Conservation (phyloP, 2,329 filamentous ascomycete genomes). For the Penicillium hesseltinei region DNA sequence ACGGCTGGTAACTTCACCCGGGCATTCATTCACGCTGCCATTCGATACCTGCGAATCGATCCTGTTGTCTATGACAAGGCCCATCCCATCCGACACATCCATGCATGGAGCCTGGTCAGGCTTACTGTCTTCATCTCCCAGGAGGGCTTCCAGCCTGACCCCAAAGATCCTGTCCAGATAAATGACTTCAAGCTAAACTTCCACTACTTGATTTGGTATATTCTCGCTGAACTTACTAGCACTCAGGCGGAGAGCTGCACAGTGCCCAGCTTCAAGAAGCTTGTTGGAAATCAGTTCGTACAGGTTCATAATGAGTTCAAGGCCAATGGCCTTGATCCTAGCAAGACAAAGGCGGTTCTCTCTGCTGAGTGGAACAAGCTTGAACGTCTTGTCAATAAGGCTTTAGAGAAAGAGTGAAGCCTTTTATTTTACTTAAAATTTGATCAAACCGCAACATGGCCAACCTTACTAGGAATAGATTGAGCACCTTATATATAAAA, state of each 20-base stretch:
- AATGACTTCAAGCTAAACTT: slow-evolving; percentile 30
- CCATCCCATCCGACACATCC: slow-evolving; percentile 57
- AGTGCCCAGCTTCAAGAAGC: slow-evolving; percentile 31
- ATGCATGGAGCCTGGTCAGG: slow-evolving; percentile 37
- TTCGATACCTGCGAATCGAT: slow-evolving; percentile 52
- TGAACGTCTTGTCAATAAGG: slow-evolving; percentile 34
- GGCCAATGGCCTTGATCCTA: slow-evolving; percentile 28
- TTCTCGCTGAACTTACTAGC: slow-evolving; percentile 30
- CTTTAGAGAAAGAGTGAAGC: slow-evolving; percentile 28
- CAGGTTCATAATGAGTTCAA: slow-evolving; percentile 30
- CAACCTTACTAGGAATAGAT: neutral
- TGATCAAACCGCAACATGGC: neutral
- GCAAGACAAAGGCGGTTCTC: slow-evolving; percentile 22
- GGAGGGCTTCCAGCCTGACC: slow-evolving; percentile 19
- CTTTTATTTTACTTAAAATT: neutral
- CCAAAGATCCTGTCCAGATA: slow-evolving; percentile 18
- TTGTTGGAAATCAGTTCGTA: slow-evolving; percentile 26
- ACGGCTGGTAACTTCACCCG: slow-evolving; percentile 42
- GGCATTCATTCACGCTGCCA: slow-evolving; percentile 53
- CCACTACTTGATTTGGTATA: slow-evolving; percentile 35
- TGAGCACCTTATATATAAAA: neutral
- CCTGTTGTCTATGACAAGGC: slow-evolving; percentile 50
- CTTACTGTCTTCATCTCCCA: slow-evolving; percentile 30
- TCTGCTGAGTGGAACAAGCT: slow-evolving; percentile 51
- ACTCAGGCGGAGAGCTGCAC: slow-evolving; percentile 27